phyloP scores from a whole-genome alignment of 805 yeast species.

The Candida montana region DNA sequence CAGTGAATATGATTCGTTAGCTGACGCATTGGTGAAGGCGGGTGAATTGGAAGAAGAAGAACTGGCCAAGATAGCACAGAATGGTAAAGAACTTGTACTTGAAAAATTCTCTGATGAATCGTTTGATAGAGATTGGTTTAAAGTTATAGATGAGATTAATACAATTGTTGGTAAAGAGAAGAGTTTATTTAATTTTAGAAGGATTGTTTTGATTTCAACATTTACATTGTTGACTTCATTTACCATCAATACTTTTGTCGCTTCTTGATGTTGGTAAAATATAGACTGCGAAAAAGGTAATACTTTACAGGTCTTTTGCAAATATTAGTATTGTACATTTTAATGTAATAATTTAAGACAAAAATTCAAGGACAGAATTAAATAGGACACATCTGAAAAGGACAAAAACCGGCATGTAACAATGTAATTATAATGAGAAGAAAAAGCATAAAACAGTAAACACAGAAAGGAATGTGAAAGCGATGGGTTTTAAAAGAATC shows the following conservation, averaged over 20 bases:
- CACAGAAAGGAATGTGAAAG: not conserved
- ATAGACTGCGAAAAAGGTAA: too few species aligned
- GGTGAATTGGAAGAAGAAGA: constrained; percentile 33
- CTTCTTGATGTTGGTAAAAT: too few species aligned
- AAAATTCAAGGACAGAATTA: not conserved
- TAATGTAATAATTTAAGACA: too few species aligned
- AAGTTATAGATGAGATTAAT: constrained; percentile 14
- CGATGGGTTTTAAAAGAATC: too few species aligned
- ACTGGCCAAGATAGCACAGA: constrained; percentile 35
- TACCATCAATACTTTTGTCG: not conserved
- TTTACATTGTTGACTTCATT: not conserved
- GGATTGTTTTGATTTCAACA: not conserved
- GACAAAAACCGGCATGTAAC: not conserved
- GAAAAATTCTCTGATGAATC: constrained; percentile 57
- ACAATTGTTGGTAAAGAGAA: not conserved
- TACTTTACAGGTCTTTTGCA: too few species aligned
- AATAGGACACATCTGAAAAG: not conserved
- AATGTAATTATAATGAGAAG: not conserved
- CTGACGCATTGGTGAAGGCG: constrained; percentile 42
- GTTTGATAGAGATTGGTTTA: constrained; percentile 54
- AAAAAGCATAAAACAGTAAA: not conserved
- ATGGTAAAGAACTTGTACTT: constrained; percentile 41
- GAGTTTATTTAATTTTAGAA: not conserved
- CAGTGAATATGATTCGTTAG: constrained; percentile 39
- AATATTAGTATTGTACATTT: too few species aligned